These are phyloP conservation scores for Xylaria flabelliformis DNA, from an alignment of 495 filamentous ascomycete species.

Conservation along the genomic window DNA sequence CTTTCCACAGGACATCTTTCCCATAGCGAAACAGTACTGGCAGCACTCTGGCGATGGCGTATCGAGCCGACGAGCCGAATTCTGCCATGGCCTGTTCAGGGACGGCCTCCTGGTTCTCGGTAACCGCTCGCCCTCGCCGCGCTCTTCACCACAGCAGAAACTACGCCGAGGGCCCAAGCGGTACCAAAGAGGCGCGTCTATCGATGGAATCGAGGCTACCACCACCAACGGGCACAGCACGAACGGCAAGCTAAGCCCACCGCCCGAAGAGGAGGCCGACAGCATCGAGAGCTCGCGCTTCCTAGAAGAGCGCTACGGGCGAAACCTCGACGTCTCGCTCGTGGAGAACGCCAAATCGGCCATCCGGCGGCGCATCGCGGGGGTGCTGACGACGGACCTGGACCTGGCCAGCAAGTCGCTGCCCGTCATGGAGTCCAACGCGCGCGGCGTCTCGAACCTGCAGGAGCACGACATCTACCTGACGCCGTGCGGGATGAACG, in stretches of 20 bases:
- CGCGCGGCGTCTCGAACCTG: slow-evolving; percentile 69
- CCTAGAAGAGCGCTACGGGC: slow-evolving; percentile 92
- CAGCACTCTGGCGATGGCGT: slow-evolving; percentile 96
- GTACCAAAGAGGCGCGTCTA: slow-evolving; percentile 69
- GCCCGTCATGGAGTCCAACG: slow-evolving; percentile 48
- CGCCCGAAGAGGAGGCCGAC: slow-evolving; percentile 48
- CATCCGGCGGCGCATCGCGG: slow-evolving; percentile 85
- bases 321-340: slow-evolving; percentile 81
- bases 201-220: slow-evolving; percentile 44
- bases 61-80: slow-evolving; percentile 89
- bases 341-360: slow-evolving; percentile 84
- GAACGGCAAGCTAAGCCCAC: slow-evolving; percentile 21
- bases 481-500: slow-evolving; percentile 89
- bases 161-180: slow-evolving; percentile 70
- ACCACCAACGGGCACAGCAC: slow-evolving; percentile 25
- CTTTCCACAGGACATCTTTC: slow-evolving; percentile 67
- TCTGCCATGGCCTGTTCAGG: slow-evolving; percentile 75
- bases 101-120: slow-evolving; percentile 71
- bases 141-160: slow-evolving; percentile 44
- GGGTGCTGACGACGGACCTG: slow-evolving; percentile 75
- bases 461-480: slow-evolving; percentile 89
- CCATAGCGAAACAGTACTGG: slow-evolving; percentile 88
- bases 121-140: slow-evolving; percentile 33
- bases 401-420: slow-evolving; percentile 58
- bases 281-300: slow-evolving; percentile 73